Evolutionary conservation across 306 rosid genomes (phyloP).

Genomic region (Senna tora): DNA sequence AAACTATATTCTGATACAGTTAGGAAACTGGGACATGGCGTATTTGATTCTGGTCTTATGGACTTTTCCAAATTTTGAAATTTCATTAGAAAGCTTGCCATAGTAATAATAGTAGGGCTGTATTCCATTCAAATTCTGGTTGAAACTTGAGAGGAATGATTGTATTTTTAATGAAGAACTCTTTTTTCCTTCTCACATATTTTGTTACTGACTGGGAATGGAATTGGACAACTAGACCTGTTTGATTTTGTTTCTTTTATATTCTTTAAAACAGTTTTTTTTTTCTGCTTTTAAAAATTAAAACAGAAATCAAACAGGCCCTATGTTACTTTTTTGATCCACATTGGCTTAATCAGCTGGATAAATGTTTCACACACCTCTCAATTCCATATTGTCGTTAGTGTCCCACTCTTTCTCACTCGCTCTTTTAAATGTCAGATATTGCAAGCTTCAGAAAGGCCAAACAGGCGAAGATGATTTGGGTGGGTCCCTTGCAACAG

Average conservation of each 20-base stretch:
- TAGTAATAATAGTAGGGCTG: not conserved
- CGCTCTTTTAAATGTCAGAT: conserved; percentile 47
- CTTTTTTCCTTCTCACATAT: not conserved
- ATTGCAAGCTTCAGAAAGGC: conserved; percentile 67
- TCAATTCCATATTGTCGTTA: conserved; percentile 13
- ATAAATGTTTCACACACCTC: not conserved
- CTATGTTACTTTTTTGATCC: too few relatives aligned
- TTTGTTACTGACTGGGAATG: too few relatives aligned
- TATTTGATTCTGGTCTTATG: not conserved
- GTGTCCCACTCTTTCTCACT: not conserved
- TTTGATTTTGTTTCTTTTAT: too few relatives aligned
- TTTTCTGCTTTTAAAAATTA: too few relatives aligned
- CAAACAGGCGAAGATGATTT: conserved; percentile 46
- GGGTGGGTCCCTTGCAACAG: conserved; percentile 40
- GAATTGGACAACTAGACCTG: too few relatives aligned
- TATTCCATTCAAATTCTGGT: too few relatives aligned
- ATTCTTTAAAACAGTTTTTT: too few relatives aligned
- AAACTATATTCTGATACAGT: not conserved
- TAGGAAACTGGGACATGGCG: not conserved
- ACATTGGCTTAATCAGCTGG: too few relatives aligned
- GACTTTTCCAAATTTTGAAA: not conserved
- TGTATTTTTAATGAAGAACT: too few relatives aligned
- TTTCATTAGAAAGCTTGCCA: not conserved
- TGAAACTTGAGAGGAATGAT: too few relatives aligned
- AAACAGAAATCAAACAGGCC: too few relatives aligned